Evolutionary conservation across 2,329 filamentous ascomycete species (phyloP).

Genomic region (Beauveria sp.): DNA sequence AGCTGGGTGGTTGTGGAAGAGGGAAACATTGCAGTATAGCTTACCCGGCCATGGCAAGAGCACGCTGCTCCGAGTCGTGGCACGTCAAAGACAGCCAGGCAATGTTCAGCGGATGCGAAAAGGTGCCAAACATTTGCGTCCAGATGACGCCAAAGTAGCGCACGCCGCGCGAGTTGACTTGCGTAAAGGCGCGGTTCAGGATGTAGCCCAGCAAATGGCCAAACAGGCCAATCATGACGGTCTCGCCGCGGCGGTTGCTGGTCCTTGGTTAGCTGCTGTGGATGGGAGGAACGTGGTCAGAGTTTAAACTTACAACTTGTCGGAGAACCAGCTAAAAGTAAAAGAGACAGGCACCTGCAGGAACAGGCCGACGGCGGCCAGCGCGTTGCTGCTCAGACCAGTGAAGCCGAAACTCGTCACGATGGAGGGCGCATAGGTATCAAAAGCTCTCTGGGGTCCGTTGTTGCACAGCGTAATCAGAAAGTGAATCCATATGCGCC

Average conservation of each 20-base stretch:
- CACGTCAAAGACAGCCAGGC: slow-evolving; percentile 52
- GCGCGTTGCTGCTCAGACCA: slow-evolving; percentile 41
- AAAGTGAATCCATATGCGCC: slow-evolving; percentile 45
- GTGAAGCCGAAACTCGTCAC: slow-evolving; percentile 45
- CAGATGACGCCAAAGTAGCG: slow-evolving; percentile 48
- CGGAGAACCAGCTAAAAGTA: slow-evolving; percentile 44
- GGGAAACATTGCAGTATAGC: slow-evolving; percentile 5
- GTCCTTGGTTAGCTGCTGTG: not conserved
- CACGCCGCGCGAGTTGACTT: slow-evolving; percentile 32
- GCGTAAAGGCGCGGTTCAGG: slow-evolving; percentile 46
- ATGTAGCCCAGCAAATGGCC: slow-evolving; percentile 44
- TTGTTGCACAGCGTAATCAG: slow-evolving; percentile 43
- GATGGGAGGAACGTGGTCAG: not conserved
- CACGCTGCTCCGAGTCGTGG: slow-evolving; percentile 48
- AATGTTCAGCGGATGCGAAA: slow-evolving; percentile 51
- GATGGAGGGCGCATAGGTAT: slow-evolving; percentile 47
- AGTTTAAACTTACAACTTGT: slow-evolving; percentile 36
- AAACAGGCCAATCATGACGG: slow-evolving; percentile 41
- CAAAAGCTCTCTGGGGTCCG: slow-evolving; percentile 38
- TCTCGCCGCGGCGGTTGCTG: slow-evolving; percentile 42
- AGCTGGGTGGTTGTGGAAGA: no score
- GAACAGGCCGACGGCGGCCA: slow-evolving; percentile 47
- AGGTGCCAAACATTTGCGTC: slow-evolving; percentile 48
- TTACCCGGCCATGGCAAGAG: slow-evolving; percentile 52
- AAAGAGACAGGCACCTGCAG: slow-evolving; percentile 45